These are phyloP conservation scores for Orbilia brochopaga DNA, from an alignment of 2,329 filamentous ascomycete species.

Conservation along the genomic window DNA sequence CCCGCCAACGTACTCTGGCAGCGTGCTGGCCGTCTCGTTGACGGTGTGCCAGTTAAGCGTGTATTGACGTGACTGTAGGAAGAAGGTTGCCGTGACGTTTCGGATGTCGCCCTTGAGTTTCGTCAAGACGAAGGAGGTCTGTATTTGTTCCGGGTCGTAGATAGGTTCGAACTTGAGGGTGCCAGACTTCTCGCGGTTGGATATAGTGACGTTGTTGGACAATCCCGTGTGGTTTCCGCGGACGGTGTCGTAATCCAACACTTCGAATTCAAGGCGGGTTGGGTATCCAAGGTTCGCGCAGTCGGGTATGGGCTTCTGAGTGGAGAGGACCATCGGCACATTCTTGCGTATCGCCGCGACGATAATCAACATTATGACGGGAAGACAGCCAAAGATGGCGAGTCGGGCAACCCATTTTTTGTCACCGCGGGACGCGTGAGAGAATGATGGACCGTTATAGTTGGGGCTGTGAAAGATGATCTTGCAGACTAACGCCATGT, in stretches of 20 bases:
- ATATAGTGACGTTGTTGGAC: conserved; percentile 30
- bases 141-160: conserved; percentile 33
- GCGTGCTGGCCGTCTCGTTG: conserved; percentile 15
- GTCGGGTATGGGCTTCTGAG: conserved; percentile 17
- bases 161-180: conserved; percentile 20
- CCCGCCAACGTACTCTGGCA: conserved; percentile 31
- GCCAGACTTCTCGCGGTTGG: conserved; percentile 18
- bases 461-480: conserved; percentile 38
- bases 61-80: conserved; percentile 37
- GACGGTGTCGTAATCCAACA: conserved; percentile 30
- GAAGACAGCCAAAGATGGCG: conserved; percentile 37
- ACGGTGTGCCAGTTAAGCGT: conserved; percentile 34
- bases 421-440: conserved; percentile 36
- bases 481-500: conserved; percentile 46
- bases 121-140: conserved; percentile 31
- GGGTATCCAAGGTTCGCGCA: conserved; percentile 39
- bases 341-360: conserved; percentile 35
- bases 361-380: conserved; percentile 46
- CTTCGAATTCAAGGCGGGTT: conserved; percentile 39
- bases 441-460: conserved; percentile 37
- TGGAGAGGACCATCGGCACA: conserved; percentile 7
- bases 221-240: conserved; percentile 32
- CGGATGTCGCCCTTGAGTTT: conserved; percentile 24
- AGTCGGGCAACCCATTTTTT: conserved; percentile 46
- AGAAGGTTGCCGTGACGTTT: conserved; percentile 32